phyloP scores from a whole-genome alignment of 2,329 filamentous ascomycete species.

The Helotiales sp. region DNA sequence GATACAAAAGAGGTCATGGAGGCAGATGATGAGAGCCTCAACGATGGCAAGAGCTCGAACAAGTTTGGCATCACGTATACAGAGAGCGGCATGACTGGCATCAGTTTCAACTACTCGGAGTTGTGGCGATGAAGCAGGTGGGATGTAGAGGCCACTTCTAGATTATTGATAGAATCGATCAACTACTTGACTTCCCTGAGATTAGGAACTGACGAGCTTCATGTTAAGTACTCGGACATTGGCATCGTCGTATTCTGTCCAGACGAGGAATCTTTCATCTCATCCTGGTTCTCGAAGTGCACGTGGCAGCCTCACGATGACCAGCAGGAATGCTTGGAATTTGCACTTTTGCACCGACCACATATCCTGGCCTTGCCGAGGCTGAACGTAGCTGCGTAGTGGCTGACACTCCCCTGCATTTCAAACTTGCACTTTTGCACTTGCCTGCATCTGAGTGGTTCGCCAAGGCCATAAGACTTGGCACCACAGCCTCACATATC shows the following conservation, averaged over 20 bases:
- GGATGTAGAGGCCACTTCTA: background rate
- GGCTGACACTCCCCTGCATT: background rate
- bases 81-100: background rate
- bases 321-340: background rate
- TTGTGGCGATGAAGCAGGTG: background rate
- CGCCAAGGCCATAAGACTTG: background rate
- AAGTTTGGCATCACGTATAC: background rate
- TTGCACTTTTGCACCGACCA: background rate
- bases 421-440: conserved; percentile 1
- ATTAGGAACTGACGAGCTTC: background rate
- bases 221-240: too few relatives aligned
- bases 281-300: too few relatives aligned
- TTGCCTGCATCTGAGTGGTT: background rate
- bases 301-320: background rate
- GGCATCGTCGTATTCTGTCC: background rate
- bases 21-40: too few relatives aligned
- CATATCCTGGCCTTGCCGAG: too few relatives aligned
- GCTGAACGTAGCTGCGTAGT: too few relatives aligned
- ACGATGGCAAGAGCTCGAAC: background rate
- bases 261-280: too few relatives aligned
- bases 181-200: background rate
- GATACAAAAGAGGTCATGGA: background rate
- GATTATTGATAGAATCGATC: background rate
- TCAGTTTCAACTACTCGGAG: background rate
- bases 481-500: background rate